These are phyloP conservation scores for Magnolia changhungtana DNA, from an alignment of 164 flowering plant genomes.

Conservation along the genomic window DNA sequence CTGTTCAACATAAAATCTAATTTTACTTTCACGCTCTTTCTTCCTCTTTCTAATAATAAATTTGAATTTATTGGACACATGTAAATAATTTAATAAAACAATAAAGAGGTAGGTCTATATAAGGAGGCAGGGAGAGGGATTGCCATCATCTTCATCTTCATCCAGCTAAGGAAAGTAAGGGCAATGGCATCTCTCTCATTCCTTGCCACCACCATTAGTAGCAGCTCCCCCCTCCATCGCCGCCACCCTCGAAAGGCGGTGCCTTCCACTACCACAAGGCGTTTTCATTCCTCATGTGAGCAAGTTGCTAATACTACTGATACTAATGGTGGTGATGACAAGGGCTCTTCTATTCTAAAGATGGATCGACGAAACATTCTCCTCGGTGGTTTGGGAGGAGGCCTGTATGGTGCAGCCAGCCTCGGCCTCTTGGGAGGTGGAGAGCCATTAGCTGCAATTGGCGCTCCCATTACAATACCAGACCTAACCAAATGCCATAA, in stretches of 20 bases:
- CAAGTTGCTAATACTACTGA: not conserved
- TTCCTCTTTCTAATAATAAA: no score
- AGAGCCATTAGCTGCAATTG: not conserved
- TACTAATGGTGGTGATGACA: not conserved
- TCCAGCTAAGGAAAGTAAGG: not conserved
- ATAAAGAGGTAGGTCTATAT: no score
- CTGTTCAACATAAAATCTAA: no score
- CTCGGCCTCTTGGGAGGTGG: not conserved
- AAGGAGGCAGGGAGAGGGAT: no score
- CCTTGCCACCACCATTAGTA: not conserved
- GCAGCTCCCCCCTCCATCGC: not conserved
- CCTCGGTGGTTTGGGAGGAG: not conserved
- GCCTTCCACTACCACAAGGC: not conserved
- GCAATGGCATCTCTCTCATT: not conserved
- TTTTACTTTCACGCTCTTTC: no score
- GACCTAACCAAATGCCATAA: constrained; percentile 1
- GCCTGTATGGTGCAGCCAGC: constrained; percentile 2
- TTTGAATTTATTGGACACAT: no score
- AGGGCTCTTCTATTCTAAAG: not conserved
- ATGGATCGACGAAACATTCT: constrained; percentile 6
- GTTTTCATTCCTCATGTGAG: not conserved
- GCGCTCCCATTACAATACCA: not conserved
- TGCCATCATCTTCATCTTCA: no score
- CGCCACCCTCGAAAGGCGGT: not conserved
- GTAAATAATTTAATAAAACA: no score